phyloP scores from a whole-genome alignment of 192 early-diverging fungal genomes.

The Coemansia sp. region DNA sequence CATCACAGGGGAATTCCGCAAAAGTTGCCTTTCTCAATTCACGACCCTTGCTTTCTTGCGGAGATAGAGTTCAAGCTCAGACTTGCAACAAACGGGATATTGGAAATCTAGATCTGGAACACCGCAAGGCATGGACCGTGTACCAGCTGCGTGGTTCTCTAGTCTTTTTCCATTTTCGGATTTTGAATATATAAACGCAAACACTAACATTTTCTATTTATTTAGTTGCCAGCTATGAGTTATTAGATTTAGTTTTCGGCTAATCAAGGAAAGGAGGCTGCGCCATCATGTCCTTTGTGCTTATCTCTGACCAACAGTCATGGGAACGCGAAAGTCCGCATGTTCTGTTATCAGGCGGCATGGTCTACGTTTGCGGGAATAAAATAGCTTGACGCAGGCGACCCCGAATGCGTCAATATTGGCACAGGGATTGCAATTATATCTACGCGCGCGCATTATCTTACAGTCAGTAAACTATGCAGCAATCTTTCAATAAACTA shows the following conservation, averaged over 20 bases:
- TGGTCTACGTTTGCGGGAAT: no score
- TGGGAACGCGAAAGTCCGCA: not conserved
- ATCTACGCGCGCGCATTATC: no score
- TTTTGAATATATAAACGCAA: not conserved
- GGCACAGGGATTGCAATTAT: no score
- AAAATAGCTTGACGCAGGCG: no score
- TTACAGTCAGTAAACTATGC: no score
- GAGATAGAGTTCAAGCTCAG: not conserved
- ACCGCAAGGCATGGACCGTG: not conserved
- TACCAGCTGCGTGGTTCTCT: not conserved
- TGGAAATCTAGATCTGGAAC: conserved; percentile 8
- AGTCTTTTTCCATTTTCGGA: conserved; percentile 6
- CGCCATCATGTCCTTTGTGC: not conserved
- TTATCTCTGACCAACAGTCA: not conserved
- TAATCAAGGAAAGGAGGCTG: no score
- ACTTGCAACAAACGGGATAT: not conserved
- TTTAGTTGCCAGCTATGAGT: not conserved
- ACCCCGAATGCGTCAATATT: no score
- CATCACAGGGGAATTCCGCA: conserved; percentile 4
- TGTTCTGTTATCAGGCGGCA: no score
- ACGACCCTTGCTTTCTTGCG: conserved; percentile 2
- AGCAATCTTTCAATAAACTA: no score
- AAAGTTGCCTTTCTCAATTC: not conserved
- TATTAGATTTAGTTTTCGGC: not conserved
- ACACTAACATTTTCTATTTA: not conserved